Base-by-base conservation (phyloP, 1,139 yeast genomes). In the Debaryomyces udenii region DNA sequence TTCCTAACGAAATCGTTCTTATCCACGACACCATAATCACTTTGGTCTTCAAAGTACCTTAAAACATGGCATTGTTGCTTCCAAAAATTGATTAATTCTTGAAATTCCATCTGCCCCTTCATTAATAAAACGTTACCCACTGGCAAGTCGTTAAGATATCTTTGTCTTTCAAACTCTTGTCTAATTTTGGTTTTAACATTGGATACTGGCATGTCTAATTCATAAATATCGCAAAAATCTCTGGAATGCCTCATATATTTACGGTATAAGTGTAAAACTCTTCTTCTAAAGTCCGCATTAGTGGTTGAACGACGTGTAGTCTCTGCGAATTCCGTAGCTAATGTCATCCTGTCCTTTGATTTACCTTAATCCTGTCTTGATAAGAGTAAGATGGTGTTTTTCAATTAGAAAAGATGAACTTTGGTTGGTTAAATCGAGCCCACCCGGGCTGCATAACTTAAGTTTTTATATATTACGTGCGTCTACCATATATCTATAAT, bases 31-130 rank as follows among this genome's bases (percentile, higher is more conserved):
- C 69, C 74, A 54, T 80, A 76, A 35, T 67, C 66, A 42, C 77
- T 76, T 62, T 80, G 86, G 55, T 81, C 82, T 53, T 83, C 87
- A 55, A 87, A 87, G 69, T 82, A 87, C 67, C 85, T 81, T 80
- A 86, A 73, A 30, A 88, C 90, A 65, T 88, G 96, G 53, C 93
- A 80, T 59, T 81, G 84, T 70, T 88, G 96, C 65, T 88, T 88
- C 96, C 96, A 88, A 71, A 87, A 88, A 68, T 88, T 88, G 56
- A 85, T 75, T 59, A 87, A 77, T 61, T 88, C 96, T 62, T 88
- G 96, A 64, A 82, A 88, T 65, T 88, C 96, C 93, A 86, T 86
- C 57, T 86, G 93, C 6, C 94, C 96, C 70, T 86, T 85, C 72
- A 86, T 81, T 53, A 81, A 79, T 44, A 87, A 72, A 13, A 86